Evolutionary conservation across 257 asterid genomes (phyloP).

Genomic region (Solanum pennellii): DNA sequence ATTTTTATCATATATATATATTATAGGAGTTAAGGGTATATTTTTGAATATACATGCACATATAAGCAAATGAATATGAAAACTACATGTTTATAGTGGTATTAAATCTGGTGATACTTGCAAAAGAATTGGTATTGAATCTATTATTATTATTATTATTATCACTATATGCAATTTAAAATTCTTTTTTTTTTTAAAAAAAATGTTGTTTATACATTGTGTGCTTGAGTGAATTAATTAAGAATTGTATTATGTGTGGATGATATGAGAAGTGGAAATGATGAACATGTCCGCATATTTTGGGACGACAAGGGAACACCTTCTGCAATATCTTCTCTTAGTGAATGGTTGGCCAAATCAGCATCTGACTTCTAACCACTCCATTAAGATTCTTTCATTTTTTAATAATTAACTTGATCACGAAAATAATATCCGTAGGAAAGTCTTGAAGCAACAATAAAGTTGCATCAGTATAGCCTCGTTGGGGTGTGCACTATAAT

Average conservation of each 20-base stretch:
- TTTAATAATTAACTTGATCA: background rate
- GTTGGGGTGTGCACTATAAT: too few relatives aligned
- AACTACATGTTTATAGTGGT: background rate
- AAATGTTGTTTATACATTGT: background rate
- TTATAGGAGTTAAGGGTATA: background rate
- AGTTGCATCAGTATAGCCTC: background rate
- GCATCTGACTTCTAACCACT: constrained; percentile 16
- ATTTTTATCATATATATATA: background rate
- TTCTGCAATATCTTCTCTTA: background rate
- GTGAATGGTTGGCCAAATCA: constrained; percentile 13
- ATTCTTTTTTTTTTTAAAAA: background rate
- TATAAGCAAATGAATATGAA: background rate
- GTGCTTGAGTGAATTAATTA: background rate
- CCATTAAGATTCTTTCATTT: background rate
- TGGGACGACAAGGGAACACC: constrained; percentile 1
- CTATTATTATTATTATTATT: background rate
- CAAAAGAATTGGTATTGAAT: background rate
- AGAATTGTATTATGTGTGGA: background rate
- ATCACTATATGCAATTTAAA: background rate
- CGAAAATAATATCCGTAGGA: fast-evolving
- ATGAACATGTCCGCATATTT: background rate
- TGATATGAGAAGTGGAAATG: background rate
- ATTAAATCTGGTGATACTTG: background rate
- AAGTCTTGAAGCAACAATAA: background rate
- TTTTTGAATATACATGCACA: background rate